Conservation (phyloP, 2,329 filamentous ascomycete genomes). For the Exutisphaerella laricina region DNA sequence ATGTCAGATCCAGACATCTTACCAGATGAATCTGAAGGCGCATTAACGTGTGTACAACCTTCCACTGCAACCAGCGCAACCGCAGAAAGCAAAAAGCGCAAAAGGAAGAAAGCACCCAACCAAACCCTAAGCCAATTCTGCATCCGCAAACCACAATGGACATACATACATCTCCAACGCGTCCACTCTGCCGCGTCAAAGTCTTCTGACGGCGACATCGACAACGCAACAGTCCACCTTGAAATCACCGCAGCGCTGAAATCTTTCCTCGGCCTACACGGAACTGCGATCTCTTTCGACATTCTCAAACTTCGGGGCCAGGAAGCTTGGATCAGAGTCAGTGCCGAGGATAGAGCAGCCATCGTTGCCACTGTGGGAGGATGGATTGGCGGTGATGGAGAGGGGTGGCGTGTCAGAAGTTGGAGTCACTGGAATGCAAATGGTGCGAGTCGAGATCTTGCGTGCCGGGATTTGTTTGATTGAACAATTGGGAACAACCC, state of each 20-base stretch:
- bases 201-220: slow-evolving; percentile 37
- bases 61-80: too few species aligned
- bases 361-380: slow-evolving; percentile 62
- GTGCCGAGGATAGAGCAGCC: slow-evolving; percentile 53
- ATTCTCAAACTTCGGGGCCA: slow-evolving; percentile 56
- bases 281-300: slow-evolving; percentile 62
- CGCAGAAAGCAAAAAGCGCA: slow-evolving; percentile 13
- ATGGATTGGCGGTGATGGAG: slow-evolving; percentile 49
- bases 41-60: too few species aligned
- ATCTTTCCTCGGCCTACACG: slow-evolving; percentile 65
- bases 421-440: slow-evolving; percentile 61
- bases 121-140: slow-evolving; percentile 34
- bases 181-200: slow-evolving; percentile 12
- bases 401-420: slow-evolving; percentile 48
- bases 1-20: slow-evolving; percentile 11
- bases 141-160: slow-evolving; percentile 35
- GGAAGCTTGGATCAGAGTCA: slow-evolving; percentile 61
- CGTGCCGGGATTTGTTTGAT: slow-evolving; percentile 44
- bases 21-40: slow-evolving; percentile 9
- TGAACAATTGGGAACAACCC: too few species aligned
- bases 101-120: slow-evolving; percentile 15
- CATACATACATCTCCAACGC: slow-evolving; percentile 41
- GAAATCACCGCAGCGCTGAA: slow-evolving; percentile 60
- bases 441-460: slow-evolving; percentile 49
- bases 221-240: slow-evolving; percentile 57